Evolutionary conservation across 768 basidiomycete genomes (phyloP), one percentile per base, ranked within the genome.

Genomic region (Pleurotus cornucopiae): DNA sequence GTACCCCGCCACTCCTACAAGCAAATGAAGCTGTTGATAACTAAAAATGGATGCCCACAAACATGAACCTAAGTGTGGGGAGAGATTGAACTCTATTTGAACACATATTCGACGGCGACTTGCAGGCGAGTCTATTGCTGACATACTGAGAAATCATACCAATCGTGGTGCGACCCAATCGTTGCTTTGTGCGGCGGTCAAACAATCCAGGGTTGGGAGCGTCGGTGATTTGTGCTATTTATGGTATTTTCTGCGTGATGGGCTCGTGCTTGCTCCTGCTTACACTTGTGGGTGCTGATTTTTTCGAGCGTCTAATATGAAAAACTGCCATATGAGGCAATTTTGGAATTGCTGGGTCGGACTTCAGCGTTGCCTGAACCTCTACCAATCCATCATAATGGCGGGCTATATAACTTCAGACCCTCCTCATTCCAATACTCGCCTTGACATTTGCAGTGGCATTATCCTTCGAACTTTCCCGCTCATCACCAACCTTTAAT

Each of bases 321-420:
- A 48, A n/a, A 23, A 20, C 18, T 48, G 23, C 46, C 46, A 25
- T 11, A n/a, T 48, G n/a, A n/a, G 18, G 46, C 14, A 48, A 49
- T 49, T 49, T 49, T 49, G 1, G 6, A 16, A 21, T 21, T 37
- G 34, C 16, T 6, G n/a, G n/a, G n/a, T 34, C 48, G 25, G 48
- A 30, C 38, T 34, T 4, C 25, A 34, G 9, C 30, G 30, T 49
- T 37, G 30, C 48, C 51, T 38, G 38, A 34, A 53, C 39, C 14
- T 41, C 16, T 16, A 53, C 51, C 51, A 53, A 53, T 53, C 51
- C 51, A 41, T 23, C 34, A 53, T 40, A 7, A 39, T 9, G 21
- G 51, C 34, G 51, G 51, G 16, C n/a, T 51, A 53, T 53, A 53
- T 53, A 53, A 40, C 37, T 21, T 53, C 51, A 12, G 18, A 18